Percentiles rank a stretch among this genome's conserved stretches.
phyloP scores from a whole-genome alignment of 768 basidiomycete genomes.

The Pisolithus microcarpus region DNA sequence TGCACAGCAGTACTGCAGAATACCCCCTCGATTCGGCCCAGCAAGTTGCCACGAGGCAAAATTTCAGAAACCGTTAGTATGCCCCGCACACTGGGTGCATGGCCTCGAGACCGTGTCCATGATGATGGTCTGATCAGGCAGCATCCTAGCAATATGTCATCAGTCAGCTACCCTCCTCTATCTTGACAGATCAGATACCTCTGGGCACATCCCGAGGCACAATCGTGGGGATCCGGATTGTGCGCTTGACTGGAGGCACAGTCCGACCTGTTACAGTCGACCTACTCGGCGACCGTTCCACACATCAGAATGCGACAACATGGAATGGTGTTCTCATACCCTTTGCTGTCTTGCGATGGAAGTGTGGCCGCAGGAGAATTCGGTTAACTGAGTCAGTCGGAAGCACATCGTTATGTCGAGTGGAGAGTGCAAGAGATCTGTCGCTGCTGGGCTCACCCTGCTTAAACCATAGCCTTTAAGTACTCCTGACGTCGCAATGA shows the following conservation, averaged over 20 bases:
- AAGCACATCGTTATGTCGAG: constrained; percentile 25
- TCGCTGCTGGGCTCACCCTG: background rate
- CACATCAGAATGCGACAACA: background rate
- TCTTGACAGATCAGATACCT: constrained; percentile 21
- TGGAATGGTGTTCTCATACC: constrained; percentile 18
- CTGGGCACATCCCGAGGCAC: constrained; percentile 31
- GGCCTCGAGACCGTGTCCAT: constrained; percentile 7
- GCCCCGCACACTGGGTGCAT: constrained; percentile 16
- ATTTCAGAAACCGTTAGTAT: constrained; percentile 21
- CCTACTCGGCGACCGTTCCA: constrained; percentile 22
- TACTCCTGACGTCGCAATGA: constrained; percentile 9
- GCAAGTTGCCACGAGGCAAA: background rate
- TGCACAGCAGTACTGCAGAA: background rate
- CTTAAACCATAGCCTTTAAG: constrained; percentile 12
- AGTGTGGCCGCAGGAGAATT: constrained; percentile 29
- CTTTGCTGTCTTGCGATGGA: constrained; percentile 25
- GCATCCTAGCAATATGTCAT: constrained; percentile 11
- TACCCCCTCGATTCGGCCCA: background rate
- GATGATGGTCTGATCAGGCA: constrained; percentile 24
- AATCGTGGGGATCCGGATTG: constrained; percentile 27
- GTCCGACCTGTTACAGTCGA: constrained; percentile 38
- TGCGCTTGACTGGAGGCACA: constrained; percentile 39
- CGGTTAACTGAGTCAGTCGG: constrained; percentile 26
- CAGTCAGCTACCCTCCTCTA: background rate
- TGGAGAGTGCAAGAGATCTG: constrained; percentile 3